These are phyloP conservation scores for Leccinum pellstonianum DNA, from an alignment of 768 basidiomycete species.

Conservation along the genomic window DNA sequence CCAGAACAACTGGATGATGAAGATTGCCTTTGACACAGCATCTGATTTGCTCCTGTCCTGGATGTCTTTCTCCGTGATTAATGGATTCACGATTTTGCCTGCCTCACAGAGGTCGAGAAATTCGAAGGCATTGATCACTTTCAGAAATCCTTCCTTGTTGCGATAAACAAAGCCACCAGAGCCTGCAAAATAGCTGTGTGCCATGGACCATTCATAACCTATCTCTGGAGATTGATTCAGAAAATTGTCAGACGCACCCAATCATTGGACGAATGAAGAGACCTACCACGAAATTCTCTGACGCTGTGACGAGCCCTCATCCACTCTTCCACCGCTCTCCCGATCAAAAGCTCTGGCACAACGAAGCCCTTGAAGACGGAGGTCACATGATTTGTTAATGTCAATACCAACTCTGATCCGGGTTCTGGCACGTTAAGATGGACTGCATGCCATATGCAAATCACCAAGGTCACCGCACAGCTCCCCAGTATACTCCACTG, in stretches of 20 bases:
- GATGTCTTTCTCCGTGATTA: not conserved
- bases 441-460: no score
- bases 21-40: not conserved
- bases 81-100: not conserved
- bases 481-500: no score
- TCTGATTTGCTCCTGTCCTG: constrained; percentile 5
- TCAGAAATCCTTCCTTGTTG: not conserved
- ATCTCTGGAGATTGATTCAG: not conserved
- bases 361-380: no score
- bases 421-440: no score
- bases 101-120: not conserved
- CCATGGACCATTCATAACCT: not conserved
- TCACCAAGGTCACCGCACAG: no score
- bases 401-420: no score
- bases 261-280: not conserved
- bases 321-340: no score
- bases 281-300: not conserved
- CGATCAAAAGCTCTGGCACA: no score
- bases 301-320: no score
- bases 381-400: no score
- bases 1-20: not conserved
- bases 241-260: not conserved
- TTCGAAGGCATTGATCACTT: not conserved
- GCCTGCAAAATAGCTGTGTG: no score
- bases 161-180: no score